Conservation (phyloP, 305 asterid species). For the Coffea humblotiana region DNA sequence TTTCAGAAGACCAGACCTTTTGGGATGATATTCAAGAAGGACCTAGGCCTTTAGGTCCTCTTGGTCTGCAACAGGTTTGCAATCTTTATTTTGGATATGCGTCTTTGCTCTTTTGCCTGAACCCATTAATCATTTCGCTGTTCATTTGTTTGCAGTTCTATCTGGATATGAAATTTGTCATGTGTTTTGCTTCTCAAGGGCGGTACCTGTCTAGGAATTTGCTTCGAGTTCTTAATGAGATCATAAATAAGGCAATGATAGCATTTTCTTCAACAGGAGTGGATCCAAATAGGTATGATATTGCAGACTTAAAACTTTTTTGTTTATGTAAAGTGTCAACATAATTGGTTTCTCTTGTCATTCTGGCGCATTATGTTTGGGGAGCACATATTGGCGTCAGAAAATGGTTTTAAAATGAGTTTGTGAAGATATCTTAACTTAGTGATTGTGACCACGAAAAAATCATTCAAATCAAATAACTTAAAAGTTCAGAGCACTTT, state of each 20-base stretch:
- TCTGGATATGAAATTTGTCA: conserved; percentile 95
- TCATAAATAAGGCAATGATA: conserved; percentile 72
- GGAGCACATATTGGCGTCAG: not conserved
- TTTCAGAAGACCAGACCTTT: conserved; percentile 92
- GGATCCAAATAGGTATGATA: conserved; percentile 79
- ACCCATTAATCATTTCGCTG: not conserved
- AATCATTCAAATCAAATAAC: not conserved
- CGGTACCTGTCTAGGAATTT: conserved; percentile 92
- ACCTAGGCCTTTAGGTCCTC: conserved; percentile 77
- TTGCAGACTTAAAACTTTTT: not conserved
- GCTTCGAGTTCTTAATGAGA: conserved; percentile 82
- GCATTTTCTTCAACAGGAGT: conserved; percentile 87
- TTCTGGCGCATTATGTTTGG: not conserved
- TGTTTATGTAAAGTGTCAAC: not conserved
- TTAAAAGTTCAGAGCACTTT: not conserved
- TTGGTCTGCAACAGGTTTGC: conserved; percentile 92
- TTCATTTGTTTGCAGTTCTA: conserved; percentile 69
- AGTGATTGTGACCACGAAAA: not conserved
- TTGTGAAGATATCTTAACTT: not conserved
- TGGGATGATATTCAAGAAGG: conserved; percentile 99
- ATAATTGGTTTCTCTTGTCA: not conserved
- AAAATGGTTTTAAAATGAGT: not conserved
- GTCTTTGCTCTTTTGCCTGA: not conserved
- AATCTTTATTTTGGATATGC: conserved; percentile 6
- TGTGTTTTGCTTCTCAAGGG: conserved; percentile 93